phyloP scores from a whole-genome alignment of 139 green algal genomes.

The Closterium sp. region DNA sequence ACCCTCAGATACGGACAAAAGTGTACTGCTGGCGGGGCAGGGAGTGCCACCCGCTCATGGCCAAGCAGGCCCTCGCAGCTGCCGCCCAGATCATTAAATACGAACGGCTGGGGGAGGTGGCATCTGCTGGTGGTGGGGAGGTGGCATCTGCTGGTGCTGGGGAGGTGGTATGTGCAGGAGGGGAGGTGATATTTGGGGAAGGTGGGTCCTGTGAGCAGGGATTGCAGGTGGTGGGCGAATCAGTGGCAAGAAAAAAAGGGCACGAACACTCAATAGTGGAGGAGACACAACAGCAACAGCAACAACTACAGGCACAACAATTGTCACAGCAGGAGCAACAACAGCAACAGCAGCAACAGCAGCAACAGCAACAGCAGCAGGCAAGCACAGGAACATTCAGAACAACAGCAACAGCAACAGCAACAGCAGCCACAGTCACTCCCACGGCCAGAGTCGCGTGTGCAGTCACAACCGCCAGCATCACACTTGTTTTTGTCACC shows the following conservation, averaged over 20 bases:
- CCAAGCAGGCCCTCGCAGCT: too few relatives aligned
- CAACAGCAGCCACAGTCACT: too few relatives aligned
- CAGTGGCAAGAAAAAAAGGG: too few relatives aligned
- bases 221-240: neutral
- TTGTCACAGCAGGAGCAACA: neutral
- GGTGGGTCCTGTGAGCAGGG: neutral
- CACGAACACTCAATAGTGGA: too few relatives aligned
- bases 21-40: slow-evolving; percentile 9
- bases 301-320: neutral
- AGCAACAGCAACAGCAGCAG: too few relatives aligned
- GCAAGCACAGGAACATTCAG: too few relatives aligned
- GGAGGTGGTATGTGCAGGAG: too few relatives aligned
- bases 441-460: too few relatives aligned
- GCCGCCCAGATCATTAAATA: slow-evolving; percentile 10
- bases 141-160: too few relatives aligned
- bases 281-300: neutral
- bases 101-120: neutral
- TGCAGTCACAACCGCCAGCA: neutral
- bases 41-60: neutral
- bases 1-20: neutral
- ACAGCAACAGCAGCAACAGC: too few relatives aligned
- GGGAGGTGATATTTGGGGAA: neutral
- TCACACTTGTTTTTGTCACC: neutral
- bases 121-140: too few relatives aligned
- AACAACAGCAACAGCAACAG: too few relatives aligned